A percentile compares a stretch with the other conserved stretches of the same genome.
Evolutionary conservation across 345 rosid species (phyloP).

Genomic region (Eucalyptus rudis): DNA sequence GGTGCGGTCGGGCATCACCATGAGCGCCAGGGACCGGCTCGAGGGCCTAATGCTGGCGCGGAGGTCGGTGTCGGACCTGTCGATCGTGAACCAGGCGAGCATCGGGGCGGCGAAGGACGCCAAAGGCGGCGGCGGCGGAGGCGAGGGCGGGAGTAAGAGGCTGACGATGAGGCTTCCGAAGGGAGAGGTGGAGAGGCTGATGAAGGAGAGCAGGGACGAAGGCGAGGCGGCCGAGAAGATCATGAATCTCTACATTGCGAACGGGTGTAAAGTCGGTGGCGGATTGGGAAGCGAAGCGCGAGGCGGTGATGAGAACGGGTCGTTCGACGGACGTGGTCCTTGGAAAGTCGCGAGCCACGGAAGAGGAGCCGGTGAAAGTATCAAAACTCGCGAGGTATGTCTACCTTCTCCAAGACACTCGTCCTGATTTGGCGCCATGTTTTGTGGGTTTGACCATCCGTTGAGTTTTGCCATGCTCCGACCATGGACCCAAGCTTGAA

Average conservation of each 20-base stretch:
- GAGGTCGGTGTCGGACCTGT: constrained; percentile 72
- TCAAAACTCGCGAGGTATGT: constrained; percentile 47
- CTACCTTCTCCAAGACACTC: background rate
- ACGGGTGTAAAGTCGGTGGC: background rate
- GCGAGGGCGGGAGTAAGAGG: constrained; percentile 3
- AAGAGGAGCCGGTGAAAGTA: constrained; percentile 2
- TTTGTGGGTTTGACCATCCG: background rate
- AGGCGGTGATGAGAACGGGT: background rate
- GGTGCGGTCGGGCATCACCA: constrained; percentile 63
- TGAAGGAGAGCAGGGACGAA: constrained; percentile 42
- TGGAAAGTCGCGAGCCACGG: constrained; percentile 1
- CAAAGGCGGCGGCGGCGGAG: background rate
- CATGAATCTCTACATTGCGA: constrained; percentile 35
- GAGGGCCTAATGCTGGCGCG: constrained; percentile 72
- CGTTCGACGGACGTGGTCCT: background rate
- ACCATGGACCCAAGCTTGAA: background rate
- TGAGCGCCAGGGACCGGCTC: constrained; percentile 82
- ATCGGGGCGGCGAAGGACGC: background rate
- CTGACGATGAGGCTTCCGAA: constrained; percentile 60
- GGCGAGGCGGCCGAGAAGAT: constrained; percentile 63
- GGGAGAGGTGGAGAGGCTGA: constrained; percentile 55
- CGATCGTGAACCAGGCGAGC: constrained; percentile 21
- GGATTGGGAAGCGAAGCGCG: background rate
- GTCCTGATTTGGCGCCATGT: constrained; percentile 4
- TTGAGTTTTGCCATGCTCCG: background rate